phyloP scores from a whole-genome alignment of 129 eudicot genomes.

The Flaveria robusta region DNA sequence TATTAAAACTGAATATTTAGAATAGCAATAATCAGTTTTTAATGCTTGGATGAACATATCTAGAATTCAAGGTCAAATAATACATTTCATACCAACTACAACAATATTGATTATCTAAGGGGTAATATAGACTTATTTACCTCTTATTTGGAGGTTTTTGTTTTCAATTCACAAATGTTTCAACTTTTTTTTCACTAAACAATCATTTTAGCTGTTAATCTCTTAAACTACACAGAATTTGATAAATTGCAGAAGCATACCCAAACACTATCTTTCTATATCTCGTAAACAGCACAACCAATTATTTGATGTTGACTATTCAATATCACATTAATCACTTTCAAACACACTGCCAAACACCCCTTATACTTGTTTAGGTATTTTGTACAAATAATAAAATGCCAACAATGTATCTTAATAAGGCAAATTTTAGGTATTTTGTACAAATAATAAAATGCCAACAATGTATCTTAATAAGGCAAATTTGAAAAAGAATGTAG shows the following conservation, averaged over 20 bases:
- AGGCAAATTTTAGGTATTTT: not conserved
- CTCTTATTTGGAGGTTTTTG: not conserved
- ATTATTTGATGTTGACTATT: not conserved
- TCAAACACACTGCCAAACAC: not conserved
- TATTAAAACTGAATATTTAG: not conserved
- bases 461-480: not conserved
- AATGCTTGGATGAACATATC: constrained; percentile 1
- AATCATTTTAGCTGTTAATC: not conserved
- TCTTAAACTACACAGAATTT: not conserved
- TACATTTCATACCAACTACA: not conserved
- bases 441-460: not conserved
- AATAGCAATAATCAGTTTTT: not conserved
- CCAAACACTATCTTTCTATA: not conserved
- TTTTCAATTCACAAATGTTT: not conserved
- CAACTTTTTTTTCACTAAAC: not conserved
- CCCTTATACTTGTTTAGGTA: not conserved
- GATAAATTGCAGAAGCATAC: not conserved
- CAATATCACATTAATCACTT: not conserved
- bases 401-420: not conserved
- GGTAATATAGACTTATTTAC: not conserved
- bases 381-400: not conserved
- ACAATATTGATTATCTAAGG: not conserved
- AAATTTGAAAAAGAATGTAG: not conserved
- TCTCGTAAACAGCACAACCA: not conserved
- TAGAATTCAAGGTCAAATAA: not conserved